Evolutionary conservation across 352 stramenopile genomes (phyloP).

Genomic region (Globisporangium alternatum): DNA sequence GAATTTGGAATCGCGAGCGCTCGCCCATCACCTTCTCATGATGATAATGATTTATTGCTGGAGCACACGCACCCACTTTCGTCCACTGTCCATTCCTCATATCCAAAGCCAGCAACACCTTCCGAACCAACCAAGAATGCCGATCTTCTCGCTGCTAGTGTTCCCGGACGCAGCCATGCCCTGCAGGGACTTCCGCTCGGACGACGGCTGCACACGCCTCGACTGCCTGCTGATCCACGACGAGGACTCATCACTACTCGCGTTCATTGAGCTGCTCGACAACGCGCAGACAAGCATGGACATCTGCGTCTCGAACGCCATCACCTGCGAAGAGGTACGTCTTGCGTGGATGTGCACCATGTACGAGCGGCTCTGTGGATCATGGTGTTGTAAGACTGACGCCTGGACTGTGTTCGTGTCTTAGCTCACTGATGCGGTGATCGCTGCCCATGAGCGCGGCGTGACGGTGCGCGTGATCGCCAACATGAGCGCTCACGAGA

Average conservation of each 20-base stretch:
- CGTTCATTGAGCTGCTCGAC: not conserved
- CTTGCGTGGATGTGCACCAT: not conserved
- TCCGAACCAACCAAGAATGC: not conserved
- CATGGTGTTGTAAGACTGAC: not conserved
- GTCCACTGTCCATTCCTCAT: too few relatives aligned
- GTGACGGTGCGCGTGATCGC: constrained; percentile 5
- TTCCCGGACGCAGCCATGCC: constrained; percentile 1
- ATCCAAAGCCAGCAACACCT: too few relatives aligned
- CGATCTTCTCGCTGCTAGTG: not conserved
- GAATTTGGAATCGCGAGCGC: too few relatives aligned
- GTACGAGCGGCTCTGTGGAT: not conserved
- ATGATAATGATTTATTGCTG: too few relatives aligned
- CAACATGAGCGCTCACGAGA: not conserved
- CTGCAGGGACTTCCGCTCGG: not conserved
- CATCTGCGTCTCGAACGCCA: not conserved
- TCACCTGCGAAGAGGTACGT: constrained; percentile 7
- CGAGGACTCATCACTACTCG: constrained; percentile 4
- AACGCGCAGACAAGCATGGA: not conserved
- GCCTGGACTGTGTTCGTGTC: not conserved
- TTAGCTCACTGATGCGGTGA: constrained; percentile 1
- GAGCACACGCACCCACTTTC: too few relatives aligned
- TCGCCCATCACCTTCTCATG: too few relatives aligned
- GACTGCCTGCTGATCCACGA: constrained; percentile 1
- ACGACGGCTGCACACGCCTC: not conserved
- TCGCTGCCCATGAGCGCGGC: constrained; percentile 4